Conservation (phyloP, 2,329 filamentous ascomycete genomes). For the Ciborinia camelliae region DNA sequence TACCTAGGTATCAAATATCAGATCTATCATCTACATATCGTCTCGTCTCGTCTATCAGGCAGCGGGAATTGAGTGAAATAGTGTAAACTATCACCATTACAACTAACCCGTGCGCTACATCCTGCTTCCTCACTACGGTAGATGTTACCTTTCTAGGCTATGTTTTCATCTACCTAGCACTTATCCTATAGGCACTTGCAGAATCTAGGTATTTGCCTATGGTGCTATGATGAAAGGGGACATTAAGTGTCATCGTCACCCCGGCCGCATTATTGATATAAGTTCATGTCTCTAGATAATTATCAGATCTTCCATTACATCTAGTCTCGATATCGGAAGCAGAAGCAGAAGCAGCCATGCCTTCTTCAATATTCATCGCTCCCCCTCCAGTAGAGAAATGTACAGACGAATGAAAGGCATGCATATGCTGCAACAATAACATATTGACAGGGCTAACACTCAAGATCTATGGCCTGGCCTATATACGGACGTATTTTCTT, state of each 20-base stretch:
- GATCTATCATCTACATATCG: not conserved
- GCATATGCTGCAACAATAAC: not conserved
- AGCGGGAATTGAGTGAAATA: not conserved
- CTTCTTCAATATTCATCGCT: not conserved
- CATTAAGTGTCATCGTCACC: not conserved
- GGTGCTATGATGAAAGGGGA: not conserved
- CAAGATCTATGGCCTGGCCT: slow-evolving; percentile 2
- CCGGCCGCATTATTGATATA: not conserved
- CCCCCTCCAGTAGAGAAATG: not conserved
- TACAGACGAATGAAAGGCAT: not conserved
- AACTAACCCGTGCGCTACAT: not conserved
- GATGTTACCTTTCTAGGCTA: not conserved
- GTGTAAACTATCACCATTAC: not conserved
- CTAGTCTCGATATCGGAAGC: not conserved
- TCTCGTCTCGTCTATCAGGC: not conserved
- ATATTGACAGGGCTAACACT: not conserved
- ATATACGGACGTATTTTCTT: not conserved
- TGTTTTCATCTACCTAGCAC: too few relatives aligned
- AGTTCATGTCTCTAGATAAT: not conserved
- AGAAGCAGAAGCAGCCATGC: not conserved
- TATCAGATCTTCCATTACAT: not conserved
- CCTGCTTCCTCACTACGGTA: slow-evolving; percentile 5
- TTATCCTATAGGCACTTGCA: slow-evolving; percentile 4
- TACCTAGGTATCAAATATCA: too few relatives aligned
- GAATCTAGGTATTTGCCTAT: not conserved